phyloP scores from a whole-genome alignment of 2,329 filamentous ascomycete species.

The Phoma herbarum region DNA sequence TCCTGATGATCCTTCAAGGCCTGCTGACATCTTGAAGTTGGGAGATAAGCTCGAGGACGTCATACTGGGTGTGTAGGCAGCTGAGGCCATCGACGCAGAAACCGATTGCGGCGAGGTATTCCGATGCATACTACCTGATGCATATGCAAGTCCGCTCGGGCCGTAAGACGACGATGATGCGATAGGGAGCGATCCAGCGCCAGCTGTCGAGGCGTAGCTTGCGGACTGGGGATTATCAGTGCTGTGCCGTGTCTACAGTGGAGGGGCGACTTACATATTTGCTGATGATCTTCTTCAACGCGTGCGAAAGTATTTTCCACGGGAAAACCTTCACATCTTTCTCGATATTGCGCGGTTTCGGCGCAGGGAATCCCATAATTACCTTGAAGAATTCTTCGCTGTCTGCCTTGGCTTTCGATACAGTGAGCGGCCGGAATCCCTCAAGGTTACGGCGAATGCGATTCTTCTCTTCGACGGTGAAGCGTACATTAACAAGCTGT shows the following conservation, averaged over 20 bases:
- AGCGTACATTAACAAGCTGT: slow-evolving; percentile 83
- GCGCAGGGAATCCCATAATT: slow-evolving; percentile 96
- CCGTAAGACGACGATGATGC: slow-evolving; percentile 44
- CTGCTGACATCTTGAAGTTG: slow-evolving; percentile 52
- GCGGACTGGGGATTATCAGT: slow-evolving; percentile 64
- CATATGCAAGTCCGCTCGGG: slow-evolving; percentile 57
- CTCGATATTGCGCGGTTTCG: slow-evolving; percentile 96
- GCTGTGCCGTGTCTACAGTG: slow-evolving; percentile 33
- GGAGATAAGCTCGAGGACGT: slow-evolving; percentile 57
- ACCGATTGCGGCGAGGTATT: slow-evolving; percentile 60
- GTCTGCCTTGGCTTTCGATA: slow-evolving; percentile 90
- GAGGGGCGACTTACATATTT: slow-evolving; percentile 76
- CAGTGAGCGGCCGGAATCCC: slow-evolving; percentile 89
- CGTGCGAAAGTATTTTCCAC: slow-evolving; percentile 87
- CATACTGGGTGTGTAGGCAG: slow-evolving; percentile 55
- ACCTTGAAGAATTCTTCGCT: slow-evolving; percentile 98
- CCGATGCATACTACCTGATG: slow-evolving; percentile 58
- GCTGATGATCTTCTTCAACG: slow-evolving; percentile 96
- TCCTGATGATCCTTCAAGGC: slow-evolving; percentile 50
- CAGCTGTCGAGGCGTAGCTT: slow-evolving; percentile 73
- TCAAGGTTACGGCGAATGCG: slow-evolving; percentile 94
- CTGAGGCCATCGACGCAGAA: slow-evolving; percentile 55
- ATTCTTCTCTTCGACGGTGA: slow-evolving; percentile 98
- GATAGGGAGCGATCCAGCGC: slow-evolving; percentile 55
- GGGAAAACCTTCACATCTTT: slow-evolving; percentile 99